Evolutionary conservation across 1,139 yeast species (phyloP).

Genomic region (Kodamaea derodonti): DNA sequence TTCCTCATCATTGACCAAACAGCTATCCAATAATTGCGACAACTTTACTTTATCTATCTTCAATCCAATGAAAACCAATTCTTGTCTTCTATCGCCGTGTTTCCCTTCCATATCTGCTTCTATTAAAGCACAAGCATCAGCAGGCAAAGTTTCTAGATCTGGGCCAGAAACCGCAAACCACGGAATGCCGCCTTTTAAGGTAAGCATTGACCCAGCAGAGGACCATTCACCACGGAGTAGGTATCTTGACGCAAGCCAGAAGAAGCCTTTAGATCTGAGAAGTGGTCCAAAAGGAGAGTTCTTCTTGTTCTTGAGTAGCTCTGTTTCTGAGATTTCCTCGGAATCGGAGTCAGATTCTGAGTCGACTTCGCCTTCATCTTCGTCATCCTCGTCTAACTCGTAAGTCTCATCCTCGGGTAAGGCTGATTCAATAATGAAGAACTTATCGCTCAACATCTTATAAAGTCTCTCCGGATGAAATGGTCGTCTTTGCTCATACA

Average conservation of each 20-base stretch:
- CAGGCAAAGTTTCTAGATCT: constrained; percentile 24
- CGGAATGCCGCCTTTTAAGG: constrained; percentile 40
- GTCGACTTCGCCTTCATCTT: constrained; percentile 12
- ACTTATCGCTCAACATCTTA: constrained; percentile 31
- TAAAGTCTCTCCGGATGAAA: constrained; percentile 43
- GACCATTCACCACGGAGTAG: constrained; percentile 45
- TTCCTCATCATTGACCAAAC: constrained; percentile 37
- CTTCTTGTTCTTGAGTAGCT: constrained; percentile 27
- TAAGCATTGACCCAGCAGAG: constrained; percentile 43
- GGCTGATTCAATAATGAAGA: constrained; percentile 24
- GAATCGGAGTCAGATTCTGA: constrained; percentile 12
- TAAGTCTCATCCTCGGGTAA: constrained; percentile 11
- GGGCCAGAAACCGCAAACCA: constrained; percentile 42
- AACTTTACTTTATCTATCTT: constrained; percentile 23
- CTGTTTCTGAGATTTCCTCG: constrained; percentile 15
- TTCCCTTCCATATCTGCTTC: constrained; percentile 33
- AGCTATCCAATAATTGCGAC: constrained; percentile 25
- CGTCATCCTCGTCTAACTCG: constrained; percentile 6
- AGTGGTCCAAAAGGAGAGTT: constrained; percentile 34
- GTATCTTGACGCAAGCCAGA: constrained; percentile 45
- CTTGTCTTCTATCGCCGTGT: constrained; percentile 43
- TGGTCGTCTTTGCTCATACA: constrained; percentile 36
- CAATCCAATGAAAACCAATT: constrained; percentile 43
- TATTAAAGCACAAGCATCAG: constrained; percentile 26
- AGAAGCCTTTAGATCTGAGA: constrained; percentile 41